Evolutionary conservation across 2,329 filamentous ascomycete species (phyloP).

Genomic region (Botrytis cinerea): DNA sequence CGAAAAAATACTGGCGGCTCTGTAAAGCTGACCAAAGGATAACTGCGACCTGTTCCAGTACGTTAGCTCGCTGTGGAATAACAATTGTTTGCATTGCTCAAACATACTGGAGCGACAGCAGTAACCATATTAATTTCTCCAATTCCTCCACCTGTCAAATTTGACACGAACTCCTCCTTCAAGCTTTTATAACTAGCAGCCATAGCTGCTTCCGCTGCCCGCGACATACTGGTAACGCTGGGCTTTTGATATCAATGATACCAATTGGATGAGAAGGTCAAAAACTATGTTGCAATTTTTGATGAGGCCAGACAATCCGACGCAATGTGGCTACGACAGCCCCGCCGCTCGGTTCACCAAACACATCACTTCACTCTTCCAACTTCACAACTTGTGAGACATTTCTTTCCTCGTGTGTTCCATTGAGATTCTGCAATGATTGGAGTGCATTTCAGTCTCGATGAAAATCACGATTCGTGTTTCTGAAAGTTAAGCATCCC

Average conservation of each 20-base stretch:
- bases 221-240: constrained; percentile 33
- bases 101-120: constrained; percentile 76
- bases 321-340: background rate
- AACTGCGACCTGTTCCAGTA: constrained; percentile 64
- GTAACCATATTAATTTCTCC: constrained; percentile 86
- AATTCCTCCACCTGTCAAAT: constrained; percentile 79
- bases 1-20: constrained; percentile 80
- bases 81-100: constrained; percentile 26
- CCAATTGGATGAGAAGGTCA: background rate
- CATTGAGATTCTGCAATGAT: background rate
- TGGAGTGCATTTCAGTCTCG: background rate
- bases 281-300: background rate
- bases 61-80: constrained; percentile 24
- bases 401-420: background rate
- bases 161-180: constrained; percentile 95
- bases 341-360: constrained; percentile 7
- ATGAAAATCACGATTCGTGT: too few species aligned
- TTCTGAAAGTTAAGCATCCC: background rate
- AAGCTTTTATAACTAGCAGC: constrained; percentile 76
- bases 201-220: constrained; percentile 42
- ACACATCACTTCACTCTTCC: background rate
- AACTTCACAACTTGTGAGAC: background rate
- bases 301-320: constrained; percentile 11
- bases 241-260: background rate
- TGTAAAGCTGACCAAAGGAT: constrained; percentile 90